Conservation (phyloP, 2,329 filamentous ascomycete species). For the Nemania bipapillata region DNA sequence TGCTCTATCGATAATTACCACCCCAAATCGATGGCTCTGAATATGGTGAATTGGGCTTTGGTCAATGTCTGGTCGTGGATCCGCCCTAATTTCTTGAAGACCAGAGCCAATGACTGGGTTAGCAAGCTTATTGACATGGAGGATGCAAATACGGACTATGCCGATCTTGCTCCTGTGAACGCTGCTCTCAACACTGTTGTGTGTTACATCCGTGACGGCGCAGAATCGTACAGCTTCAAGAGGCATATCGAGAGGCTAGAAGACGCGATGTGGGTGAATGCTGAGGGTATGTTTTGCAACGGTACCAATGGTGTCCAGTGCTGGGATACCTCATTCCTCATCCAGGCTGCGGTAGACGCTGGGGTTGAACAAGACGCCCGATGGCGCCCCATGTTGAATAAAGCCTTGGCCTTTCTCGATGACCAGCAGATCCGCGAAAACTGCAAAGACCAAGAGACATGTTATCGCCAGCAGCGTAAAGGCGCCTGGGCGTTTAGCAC, state of each 20-base stretch:
- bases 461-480: constrained; percentile 90
- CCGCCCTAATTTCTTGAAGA: constrained; percentile 71
- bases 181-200: constrained; percentile 88
- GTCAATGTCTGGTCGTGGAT: constrained; percentile 85
- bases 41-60: constrained; percentile 79
- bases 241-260: constrained; percentile 82
- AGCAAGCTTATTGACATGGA: constrained; percentile 89
- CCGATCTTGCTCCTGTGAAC: constrained; percentile 88
- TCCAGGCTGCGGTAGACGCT: constrained; percentile 82
- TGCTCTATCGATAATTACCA: constrained; percentile 86
- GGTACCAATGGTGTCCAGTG: constrained; percentile 98
- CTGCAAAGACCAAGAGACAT: constrained; percentile 77
- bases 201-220: constrained; percentile 86
- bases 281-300: constrained; percentile 92
- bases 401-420: constrained; percentile 86
- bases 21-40: constrained; percentile 86
- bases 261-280: constrained; percentile 91
- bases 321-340: constrained; percentile 93
- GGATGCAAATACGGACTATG: constrained; percentile 90
- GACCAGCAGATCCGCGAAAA: constrained; percentile 91
- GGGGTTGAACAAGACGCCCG: constrained; percentile 79
- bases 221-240: constrained; percentile 75
- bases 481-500: constrained; percentile 98
- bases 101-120: constrained; percentile 80
- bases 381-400: constrained; percentile 84